Base-by-base conservation (phyloP, 2,329 filamentous ascomycete genomes). In the Rhinocladiella similis region DNA sequence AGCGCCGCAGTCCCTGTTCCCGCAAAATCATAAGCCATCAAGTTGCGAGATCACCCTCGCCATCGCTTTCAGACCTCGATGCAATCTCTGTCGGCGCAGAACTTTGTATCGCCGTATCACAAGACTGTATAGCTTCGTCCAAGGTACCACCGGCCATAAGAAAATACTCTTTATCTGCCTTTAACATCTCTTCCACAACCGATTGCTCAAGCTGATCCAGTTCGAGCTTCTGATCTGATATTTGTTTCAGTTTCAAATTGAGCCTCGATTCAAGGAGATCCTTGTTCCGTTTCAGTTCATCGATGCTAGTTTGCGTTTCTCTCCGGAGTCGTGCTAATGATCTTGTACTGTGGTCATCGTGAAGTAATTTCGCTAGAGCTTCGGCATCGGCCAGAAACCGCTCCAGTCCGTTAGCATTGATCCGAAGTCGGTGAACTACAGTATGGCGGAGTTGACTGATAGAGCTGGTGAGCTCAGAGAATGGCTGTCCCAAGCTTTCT, bases 241-340 rank as follows among this genome's bases (percentile, higher is more conserved):
- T 35, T 38, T 50, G 6, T 46, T 50, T 36, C 16, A 50, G 12
- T 38, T 35, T 50, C 47, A 16, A 35, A 16, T 10, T 38, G 14
- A 50, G 25, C 16, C 16, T 50, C 33, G 47, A 50, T 33, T 50
- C 47, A 13, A 50, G 22, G 38, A 50, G 6, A 38, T 50, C 47
- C 16, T 50, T 50, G 22, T 50, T 50, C 47, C 22, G 47, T 19
- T 50, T 50, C 33, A 50, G 22, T 50, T 50, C 47, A 13, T 50
- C 47, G 18, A 50, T 38, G 38, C 38, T 41, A 19, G 18, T 50
- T 46, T 18, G 47, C 25, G 18, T 25, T 5, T 25, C 22, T 7
- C 22, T 25, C 22, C 22, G 22, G 22, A 25, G 22, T 25, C 22
- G 22, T 25, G 22, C 22, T 25, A 25, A 25, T 25, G 22, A 25